These are phyloP conservation scores for Blastocystis sp. DNA, from an alignment of 352 stramenopile species.

Conservation along the genomic window DNA sequence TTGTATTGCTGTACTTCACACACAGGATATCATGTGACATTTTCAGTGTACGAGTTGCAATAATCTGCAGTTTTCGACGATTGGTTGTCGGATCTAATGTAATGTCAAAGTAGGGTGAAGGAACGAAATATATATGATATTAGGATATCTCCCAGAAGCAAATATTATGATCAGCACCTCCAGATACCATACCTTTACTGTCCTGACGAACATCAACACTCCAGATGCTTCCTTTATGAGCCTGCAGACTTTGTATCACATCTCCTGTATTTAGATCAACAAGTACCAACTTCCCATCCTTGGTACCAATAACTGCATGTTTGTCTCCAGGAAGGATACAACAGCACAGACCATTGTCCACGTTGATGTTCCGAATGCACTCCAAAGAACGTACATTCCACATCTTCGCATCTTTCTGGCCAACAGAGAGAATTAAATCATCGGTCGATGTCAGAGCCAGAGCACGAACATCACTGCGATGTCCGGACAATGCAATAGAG, in stretches of 20 bases:
- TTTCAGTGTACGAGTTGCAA: slow-evolving; percentile 89
- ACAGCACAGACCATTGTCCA: slow-evolving; percentile 81
- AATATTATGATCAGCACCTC: slow-evolving; percentile 89
- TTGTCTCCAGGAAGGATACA: slow-evolving; percentile 90
- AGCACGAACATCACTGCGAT: slow-evolving; percentile 82
- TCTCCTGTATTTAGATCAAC: slow-evolving; percentile 87
- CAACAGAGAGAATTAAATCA: slow-evolving; percentile 79
- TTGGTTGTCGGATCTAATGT: slow-evolving; percentile 64
- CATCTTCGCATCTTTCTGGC: slow-evolving; percentile 78
- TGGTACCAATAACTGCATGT: slow-evolving; percentile 83
- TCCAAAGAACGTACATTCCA: slow-evolving; percentile 81
- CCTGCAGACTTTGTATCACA: slow-evolving; percentile 74
- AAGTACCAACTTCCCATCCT: slow-evolving; percentile 78
- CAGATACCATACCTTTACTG: slow-evolving; percentile 83
- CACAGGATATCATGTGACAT: slow-evolving; percentile 96
- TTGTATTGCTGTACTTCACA: slow-evolving; percentile 83
- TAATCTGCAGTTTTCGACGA: slow-evolving; percentile 77
- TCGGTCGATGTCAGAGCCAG: slow-evolving; percentile 80
- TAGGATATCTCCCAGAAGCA: slow-evolving; percentile 92
- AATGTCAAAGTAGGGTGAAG: slow-evolving; percentile 26
- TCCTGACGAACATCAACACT: slow-evolving; percentile 86
- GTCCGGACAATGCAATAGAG: slow-evolving; percentile 75
- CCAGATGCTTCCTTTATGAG: slow-evolving; percentile 88
- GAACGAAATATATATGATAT: background rate
- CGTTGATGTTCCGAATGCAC: slow-evolving; percentile 79